phyloP scores from a whole-genome alignment of 768 basidiomycete genomes.

The Amanita muscaria region DNA sequence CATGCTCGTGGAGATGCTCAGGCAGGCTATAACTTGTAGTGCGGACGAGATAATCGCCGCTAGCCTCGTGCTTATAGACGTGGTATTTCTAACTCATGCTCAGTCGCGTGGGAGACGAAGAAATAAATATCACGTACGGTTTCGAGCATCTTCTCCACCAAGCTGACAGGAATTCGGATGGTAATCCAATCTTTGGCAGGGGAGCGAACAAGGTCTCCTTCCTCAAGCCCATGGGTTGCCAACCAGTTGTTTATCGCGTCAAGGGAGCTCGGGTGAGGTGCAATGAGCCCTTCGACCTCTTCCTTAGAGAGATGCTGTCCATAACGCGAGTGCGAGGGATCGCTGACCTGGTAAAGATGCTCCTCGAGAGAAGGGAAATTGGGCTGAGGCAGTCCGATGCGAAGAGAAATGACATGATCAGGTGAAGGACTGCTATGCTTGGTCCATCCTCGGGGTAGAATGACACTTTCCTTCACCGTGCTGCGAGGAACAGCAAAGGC shows the following conservation, averaged over 20 bases:
- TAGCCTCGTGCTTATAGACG: constrained; percentile 39
- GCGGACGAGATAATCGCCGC: constrained; percentile 45
- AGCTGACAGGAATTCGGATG: constrained; percentile 43
- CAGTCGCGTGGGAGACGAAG: neutral
- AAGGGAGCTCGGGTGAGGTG: constrained; percentile 49
- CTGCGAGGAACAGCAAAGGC: constrained; percentile 16
- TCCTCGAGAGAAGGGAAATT: constrained; percentile 39
- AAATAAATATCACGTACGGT: constrained; percentile 27
- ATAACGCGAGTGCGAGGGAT: constrained; percentile 42
- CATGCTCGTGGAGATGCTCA: constrained; percentile 41
- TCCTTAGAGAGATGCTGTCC: constrained; percentile 54
- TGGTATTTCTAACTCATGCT: constrained; percentile 33
- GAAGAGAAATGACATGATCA: constrained; percentile 42
- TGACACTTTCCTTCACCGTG: constrained; percentile 24
- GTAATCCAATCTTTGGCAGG: constrained; percentile 62
- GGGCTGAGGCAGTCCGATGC: constrained; percentile 46
- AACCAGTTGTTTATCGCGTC: constrained; percentile 55
- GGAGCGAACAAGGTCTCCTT: constrained; percentile 39
- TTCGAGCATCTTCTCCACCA: constrained; percentile 61
- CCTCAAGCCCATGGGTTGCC: constrained; percentile 39
- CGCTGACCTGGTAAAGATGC: constrained; percentile 46
- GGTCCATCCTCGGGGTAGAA: constrained; percentile 41
- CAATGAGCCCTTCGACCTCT: constrained; percentile 54
- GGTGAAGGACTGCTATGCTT: constrained; percentile 34
- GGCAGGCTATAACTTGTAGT: constrained; percentile 62